Evolutionary conservation across 192 early-diverging fungal genomes (phyloP).

Genomic region (Podila verticillata): DNA sequence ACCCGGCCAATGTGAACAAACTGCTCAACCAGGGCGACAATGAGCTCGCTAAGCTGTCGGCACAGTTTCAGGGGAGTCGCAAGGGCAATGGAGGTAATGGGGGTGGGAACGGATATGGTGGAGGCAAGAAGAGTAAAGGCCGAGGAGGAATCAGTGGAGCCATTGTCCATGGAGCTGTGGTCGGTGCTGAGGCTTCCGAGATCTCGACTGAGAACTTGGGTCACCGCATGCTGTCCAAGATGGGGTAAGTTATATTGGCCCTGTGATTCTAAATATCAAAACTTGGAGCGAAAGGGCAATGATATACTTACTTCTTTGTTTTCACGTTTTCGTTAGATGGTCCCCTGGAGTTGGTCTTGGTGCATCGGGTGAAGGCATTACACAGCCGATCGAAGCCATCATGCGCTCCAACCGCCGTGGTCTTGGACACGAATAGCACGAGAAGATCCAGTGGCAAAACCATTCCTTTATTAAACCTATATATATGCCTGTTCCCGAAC

Average conservation of each 20-base stretch:
- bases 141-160: slow-evolving; percentile 20
- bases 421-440: slow-evolving; percentile 48
- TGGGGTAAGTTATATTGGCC: slow-evolving; percentile 63
- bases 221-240: slow-evolving; percentile 71
- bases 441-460: too few species aligned
- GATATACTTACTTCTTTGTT: neutral
- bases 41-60: slow-evolving; percentile 26
- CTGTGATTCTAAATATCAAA: too few species aligned
- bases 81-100: slow-evolving; percentile 13
- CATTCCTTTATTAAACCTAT: neutral
- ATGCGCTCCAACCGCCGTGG: slow-evolving; percentile 56
- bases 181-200: slow-evolving; percentile 62
- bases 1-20: slow-evolving; percentile 53
- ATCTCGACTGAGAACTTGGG: slow-evolving; percentile 70
- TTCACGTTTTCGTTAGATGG: slow-evolving; percentile 43
- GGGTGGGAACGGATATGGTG: slow-evolving; percentile 1
- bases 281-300: neutral
- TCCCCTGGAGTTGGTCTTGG: slow-evolving; percentile 58
- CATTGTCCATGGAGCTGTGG: slow-evolving; percentile 58
- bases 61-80: slow-evolving; percentile 35
- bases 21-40: slow-evolving; percentile 50
- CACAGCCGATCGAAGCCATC: slow-evolving; percentile 62
- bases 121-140: neutral
- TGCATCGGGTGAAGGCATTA: slow-evolving; percentile 55
- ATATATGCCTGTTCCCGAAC: neutral